Conservation (phyloP, 108 stramenopile genomes). For the Nitzschia palea region DNA sequence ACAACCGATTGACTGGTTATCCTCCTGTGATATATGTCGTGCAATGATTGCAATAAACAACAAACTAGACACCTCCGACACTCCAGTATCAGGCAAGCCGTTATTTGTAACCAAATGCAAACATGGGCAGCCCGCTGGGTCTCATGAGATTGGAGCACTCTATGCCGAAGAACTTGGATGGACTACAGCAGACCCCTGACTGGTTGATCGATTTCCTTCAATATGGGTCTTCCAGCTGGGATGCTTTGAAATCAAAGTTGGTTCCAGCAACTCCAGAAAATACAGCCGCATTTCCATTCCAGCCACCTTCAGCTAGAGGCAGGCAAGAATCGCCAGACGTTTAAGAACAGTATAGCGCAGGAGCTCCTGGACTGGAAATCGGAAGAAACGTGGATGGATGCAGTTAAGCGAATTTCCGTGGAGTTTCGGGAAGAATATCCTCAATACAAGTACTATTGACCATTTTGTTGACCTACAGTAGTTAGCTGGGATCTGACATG, state of each 20-base stretch:
- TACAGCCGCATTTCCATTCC: conserved; percentile 5
- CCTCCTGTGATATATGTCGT: not conserved
- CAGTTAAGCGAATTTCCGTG: not conserved
- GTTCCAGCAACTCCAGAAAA: not conserved
- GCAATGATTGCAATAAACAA: not conserved
- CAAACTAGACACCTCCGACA: not conserved
- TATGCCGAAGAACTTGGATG: not conserved
- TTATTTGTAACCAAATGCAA: conserved; percentile 11
- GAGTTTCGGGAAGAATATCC: not conserved
- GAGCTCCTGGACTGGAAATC: conserved; percentile 6
- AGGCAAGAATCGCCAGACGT: not conserved
- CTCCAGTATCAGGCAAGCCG: not conserved
- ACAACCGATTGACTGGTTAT: not conserved
- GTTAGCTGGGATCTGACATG: no score
- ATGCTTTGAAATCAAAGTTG: not conserved
- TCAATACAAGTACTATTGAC: no score
- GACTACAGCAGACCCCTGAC: not conserved
- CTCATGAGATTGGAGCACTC: not conserved
- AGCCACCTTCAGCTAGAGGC: not conserved
- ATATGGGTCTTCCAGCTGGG: not conserved
- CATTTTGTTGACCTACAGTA: no score
- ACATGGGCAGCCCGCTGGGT: not conserved
- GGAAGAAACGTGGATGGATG: conserved; percentile 12
- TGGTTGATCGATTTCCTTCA: not conserved
- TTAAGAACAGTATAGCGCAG: conserved; percentile 7